Conservation (phyloP, 805 yeast species). For the Candida hispaniensis region DNA sequence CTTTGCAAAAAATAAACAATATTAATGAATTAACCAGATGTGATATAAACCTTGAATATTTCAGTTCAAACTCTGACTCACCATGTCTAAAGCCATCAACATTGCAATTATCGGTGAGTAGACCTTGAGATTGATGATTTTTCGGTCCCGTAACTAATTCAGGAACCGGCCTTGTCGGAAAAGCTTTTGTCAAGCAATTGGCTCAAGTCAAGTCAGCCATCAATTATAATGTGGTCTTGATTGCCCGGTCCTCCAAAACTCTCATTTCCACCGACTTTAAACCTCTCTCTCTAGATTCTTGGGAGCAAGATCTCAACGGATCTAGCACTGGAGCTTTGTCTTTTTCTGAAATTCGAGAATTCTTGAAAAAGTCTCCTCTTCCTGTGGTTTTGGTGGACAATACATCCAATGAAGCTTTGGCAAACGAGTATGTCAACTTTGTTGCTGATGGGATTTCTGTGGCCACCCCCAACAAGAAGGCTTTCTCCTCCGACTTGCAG, state of each 20-base stretch:
- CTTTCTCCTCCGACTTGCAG: constrained; percentile 66
- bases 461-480: constrained; percentile 98
- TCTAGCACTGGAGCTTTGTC: constrained; percentile 42
- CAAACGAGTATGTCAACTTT: constrained; percentile 66
- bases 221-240: constrained; percentile 67
- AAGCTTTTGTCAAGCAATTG: constrained; percentile 79
- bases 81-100: constrained; percentile 16
- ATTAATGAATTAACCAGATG: too few relatives aligned
- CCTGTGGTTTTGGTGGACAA: constrained; percentile 89
- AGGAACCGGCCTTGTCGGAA: constrained; percentile 93
- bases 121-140: neutral
- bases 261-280: constrained; percentile 56
- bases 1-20: too few relatives aligned
- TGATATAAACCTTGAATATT: too few relatives aligned
- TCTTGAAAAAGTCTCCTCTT: constrained; percentile 49
- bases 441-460: constrained; percentile 72
- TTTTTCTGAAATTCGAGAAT: constrained; percentile 48
- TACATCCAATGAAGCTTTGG: constrained; percentile 75
- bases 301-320: constrained; percentile 41
- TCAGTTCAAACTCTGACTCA: constrained; percentile 1
- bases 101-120: constrained; percentile 15
- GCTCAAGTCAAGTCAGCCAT: constrained; percentile 39
- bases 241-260: constrained; percentile 67
- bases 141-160: neutral
- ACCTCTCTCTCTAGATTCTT: constrained; percentile 54